Percentiles rank a stretch among this genome's conserved stretches.
Evolutionary conservation across 495 filamentous ascomycete genomes (phyloP).

Genomic region (Aspergillus mulundensis): DNA sequence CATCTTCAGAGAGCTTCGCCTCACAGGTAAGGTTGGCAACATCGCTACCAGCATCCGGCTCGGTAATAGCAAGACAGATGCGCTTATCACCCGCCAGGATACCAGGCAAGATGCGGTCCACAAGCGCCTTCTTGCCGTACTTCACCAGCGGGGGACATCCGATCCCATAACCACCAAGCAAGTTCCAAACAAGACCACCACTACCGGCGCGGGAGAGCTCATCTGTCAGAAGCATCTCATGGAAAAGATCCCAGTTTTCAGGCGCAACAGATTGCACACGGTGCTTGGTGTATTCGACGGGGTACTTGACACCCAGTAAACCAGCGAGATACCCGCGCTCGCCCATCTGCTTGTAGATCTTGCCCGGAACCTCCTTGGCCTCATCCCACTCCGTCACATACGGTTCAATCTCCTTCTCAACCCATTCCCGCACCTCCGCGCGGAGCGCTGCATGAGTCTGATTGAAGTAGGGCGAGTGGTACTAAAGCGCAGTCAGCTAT

Average conservation of each 20-base stretch:
- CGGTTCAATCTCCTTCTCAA: slow-evolving; percentile 85
- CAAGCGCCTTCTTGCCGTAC: slow-evolving; percentile 84
- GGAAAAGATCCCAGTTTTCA: slow-evolving; percentile 97
- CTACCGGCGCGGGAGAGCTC: slow-evolving; percentile 84
- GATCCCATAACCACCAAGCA: slow-evolving; percentile 92
- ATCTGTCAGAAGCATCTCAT: slow-evolving; percentile 92
- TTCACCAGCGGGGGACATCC: slow-evolving; percentile 88
- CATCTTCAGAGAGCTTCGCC: slow-evolving; percentile 86
- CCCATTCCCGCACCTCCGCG: slow-evolving; percentile 85
- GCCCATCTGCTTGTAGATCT: slow-evolving; percentile 94
- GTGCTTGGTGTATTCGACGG: slow-evolving; percentile 64
- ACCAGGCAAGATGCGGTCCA: slow-evolving; percentile 77
- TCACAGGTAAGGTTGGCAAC: slow-evolving; percentile 94
- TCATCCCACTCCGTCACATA: slow-evolving; percentile 96
- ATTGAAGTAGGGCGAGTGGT: slow-evolving; percentile 95
- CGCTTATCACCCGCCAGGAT: slow-evolving; percentile 91
- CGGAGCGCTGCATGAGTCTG: slow-evolving; percentile 86
- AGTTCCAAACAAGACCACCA: slow-evolving; percentile 97
- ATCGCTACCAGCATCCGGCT: slow-evolving; percentile 79
- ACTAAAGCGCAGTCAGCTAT: slow-evolving; percentile 45
- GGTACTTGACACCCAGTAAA: slow-evolving; percentile 75
- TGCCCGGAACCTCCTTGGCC: slow-evolving; percentile 76
- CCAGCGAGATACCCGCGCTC: slow-evolving; percentile 89
- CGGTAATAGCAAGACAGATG: slow-evolving; percentile 85
- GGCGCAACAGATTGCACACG: slow-evolving; percentile 69